These are phyloP conservation scores for Trichosporon coremiiforme DNA, from an alignment of 1,284 basidiomycete species.

Conservation along the genomic window DNA sequence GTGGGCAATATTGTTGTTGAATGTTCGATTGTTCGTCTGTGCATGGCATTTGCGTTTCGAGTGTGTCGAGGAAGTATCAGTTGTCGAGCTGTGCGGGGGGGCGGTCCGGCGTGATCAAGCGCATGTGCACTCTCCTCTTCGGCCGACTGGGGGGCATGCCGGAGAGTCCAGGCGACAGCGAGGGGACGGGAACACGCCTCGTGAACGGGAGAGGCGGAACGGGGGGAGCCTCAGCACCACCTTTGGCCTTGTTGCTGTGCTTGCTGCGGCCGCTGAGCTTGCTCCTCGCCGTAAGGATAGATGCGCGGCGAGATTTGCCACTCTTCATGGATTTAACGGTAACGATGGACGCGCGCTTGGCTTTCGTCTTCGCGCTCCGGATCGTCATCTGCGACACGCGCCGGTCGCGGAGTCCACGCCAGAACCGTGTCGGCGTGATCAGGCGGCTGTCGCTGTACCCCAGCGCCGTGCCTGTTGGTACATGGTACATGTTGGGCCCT, in stretches of 20 bases:
- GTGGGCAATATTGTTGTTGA: no score
- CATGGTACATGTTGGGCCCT: not conserved
- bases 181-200: not conserved
- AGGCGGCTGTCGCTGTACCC: not conserved
- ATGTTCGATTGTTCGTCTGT: not conserved
- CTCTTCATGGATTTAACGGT: not conserved
- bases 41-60: not conserved
- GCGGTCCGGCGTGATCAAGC: not conserved
- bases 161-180: constrained; percentile 1
- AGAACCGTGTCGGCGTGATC: constrained; percentile 9
- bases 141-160: not conserved
- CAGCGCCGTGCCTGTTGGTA: not conserved
- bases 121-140: constrained; percentile 5
- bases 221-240: not conserved
- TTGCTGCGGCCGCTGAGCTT: constrained; percentile 6
- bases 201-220: constrained; percentile 2
- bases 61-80: not conserved
- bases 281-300: constrained; percentile 2
- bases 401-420: not conserved
- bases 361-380: constrained; percentile 1
- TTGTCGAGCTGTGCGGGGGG: not conserved
- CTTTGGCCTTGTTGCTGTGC: not conserved
- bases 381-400: not conserved
- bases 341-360: constrained; percentile 9
- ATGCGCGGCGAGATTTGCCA: not conserved